Evolutionary conservation across 192 early-diverging fungal genomes (phyloP).

Genomic region (Dissophora globulifera): DNA sequence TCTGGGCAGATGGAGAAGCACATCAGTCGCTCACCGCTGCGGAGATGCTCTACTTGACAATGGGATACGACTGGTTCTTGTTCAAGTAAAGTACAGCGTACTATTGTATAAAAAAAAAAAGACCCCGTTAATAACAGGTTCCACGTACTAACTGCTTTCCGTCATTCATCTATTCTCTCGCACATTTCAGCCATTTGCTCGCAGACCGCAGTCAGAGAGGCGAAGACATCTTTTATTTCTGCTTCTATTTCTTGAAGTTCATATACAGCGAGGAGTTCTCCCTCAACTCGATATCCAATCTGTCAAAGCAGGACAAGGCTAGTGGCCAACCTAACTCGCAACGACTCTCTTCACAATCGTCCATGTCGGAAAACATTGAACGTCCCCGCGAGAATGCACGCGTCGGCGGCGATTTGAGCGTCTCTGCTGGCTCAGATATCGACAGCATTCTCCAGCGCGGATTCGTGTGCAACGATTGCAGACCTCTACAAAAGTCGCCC

Average conservation of each 20-base stretch:
- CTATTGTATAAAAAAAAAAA: too few species aligned
- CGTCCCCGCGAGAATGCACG: conserved; percentile 10
- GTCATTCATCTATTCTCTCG: too few species aligned
- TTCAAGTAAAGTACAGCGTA: too few species aligned
- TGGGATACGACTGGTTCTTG: conserved; percentile 54
- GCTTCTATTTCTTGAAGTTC: conserved; percentile 52
- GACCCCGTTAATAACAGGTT: too few species aligned
- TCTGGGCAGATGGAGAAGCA: conserved; percentile 51
- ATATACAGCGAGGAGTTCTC: conserved; percentile 53
- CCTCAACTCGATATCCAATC: conserved; percentile 15
- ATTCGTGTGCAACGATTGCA: conserved; percentile 35
- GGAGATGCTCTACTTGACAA: conserved; percentile 51
- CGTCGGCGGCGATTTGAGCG: background rate
- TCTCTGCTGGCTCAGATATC: background rate
- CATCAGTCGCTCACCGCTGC: conserved; percentile 51
- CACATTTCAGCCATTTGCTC: conserved; percentile 44
- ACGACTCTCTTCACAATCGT: conserved; percentile 12
- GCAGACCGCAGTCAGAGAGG: conserved; percentile 51
- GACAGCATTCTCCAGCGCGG: background rate
- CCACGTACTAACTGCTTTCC: too few species aligned
- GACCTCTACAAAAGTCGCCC: conserved; percentile 6
- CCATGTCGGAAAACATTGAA: conserved; percentile 27
- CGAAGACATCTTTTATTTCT: conserved; percentile 55
- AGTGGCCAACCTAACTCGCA: background rate
- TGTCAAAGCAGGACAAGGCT: conserved; percentile 13